phyloP scores from a whole-genome alignment of 495 filamentous ascomycete species.

The Trichoderma orchidacearum region DNA sequence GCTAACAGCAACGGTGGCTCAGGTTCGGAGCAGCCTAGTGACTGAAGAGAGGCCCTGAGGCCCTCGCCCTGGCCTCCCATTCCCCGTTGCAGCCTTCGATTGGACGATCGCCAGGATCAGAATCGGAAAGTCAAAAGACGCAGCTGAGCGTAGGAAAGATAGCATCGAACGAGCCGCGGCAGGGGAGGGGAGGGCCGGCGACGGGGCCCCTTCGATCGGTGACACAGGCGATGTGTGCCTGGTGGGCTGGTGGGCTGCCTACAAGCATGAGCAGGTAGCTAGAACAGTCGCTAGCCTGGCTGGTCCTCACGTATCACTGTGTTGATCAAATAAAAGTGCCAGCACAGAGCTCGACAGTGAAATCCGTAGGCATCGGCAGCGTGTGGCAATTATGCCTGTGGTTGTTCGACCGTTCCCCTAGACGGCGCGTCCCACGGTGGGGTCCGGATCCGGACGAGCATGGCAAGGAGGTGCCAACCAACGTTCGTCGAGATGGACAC shows the following conservation, averaged over 20 bases:
- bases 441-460: neutral
- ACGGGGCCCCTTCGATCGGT: neutral
- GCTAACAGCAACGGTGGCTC: neutral
- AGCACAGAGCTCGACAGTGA: neutral
- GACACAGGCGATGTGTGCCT: neutral
- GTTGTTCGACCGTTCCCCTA: neutral
- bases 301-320: too few relatives aligned
- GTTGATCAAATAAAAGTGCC: too few relatives aligned
- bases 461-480: neutral
- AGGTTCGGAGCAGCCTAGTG: too few relatives aligned
- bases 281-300: too few relatives aligned
- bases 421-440: neutral
- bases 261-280: neutral
- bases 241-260: neutral
- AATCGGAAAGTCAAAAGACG: neutral
- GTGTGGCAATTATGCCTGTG: neutral
- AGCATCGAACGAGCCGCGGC: neutral
- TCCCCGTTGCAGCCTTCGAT: neutral
- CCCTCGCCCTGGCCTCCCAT: too few relatives aligned
- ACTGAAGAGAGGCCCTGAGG: too few relatives aligned
- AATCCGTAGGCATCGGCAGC: neutral
- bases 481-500: neutral
- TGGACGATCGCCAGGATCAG: neutral
- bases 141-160: neutral
- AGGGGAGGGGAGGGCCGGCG: neutral